Evolutionary conservation across 306 rosid genomes (phyloP).

Genomic region (apple (Malus domestica)): DNA sequence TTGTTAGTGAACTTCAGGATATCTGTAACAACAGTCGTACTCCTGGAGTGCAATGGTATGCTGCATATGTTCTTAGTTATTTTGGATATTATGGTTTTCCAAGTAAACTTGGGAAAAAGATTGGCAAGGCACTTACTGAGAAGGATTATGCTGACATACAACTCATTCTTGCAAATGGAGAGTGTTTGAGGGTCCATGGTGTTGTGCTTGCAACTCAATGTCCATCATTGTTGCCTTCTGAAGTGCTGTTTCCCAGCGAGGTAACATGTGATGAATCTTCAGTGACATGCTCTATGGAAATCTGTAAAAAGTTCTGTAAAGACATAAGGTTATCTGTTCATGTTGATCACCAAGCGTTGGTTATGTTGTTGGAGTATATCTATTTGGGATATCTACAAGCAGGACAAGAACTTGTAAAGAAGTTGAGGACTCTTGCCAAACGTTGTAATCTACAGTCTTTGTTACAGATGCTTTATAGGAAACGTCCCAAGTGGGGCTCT

Average conservation of each 20-base stretch:
- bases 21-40: slow-evolving; percentile 36
- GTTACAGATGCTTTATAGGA: slow-evolving; percentile 49
- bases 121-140: slow-evolving; percentile 50
- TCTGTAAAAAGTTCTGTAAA: slow-evolving; percentile 18
- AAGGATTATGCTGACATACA: slow-evolving; percentile 49
- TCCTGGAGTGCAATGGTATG: slow-evolving; percentile 70
- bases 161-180: slow-evolving; percentile 45
- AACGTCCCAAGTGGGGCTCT: slow-evolving; percentile 66
- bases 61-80: slow-evolving; percentile 54
- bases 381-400: slow-evolving; percentile 55
- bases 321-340: slow-evolving; percentile 60
- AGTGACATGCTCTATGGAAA: slow-evolving; percentile 7
- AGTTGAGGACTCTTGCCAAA: slow-evolving; percentile 69
- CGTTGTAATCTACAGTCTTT: slow-evolving; percentile 58
- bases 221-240: slow-evolving; percentile 62
- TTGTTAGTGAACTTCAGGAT: slow-evolving; percentile 44
- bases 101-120: slow-evolving; percentile 50
- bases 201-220: slow-evolving; percentile 65
- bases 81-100: slow-evolving; percentile 81
- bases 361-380: slow-evolving; percentile 58
- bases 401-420: slow-evolving; percentile 46
- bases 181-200: slow-evolving; percentile 55
- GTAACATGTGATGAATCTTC: slow-evolving; percentile 16
- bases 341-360: slow-evolving; percentile 57
- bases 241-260: slow-evolving; percentile 13